Conservation (phyloP, 2,329 filamentous ascomycete species). For the Pseudogymnoascus sp. region DNA sequence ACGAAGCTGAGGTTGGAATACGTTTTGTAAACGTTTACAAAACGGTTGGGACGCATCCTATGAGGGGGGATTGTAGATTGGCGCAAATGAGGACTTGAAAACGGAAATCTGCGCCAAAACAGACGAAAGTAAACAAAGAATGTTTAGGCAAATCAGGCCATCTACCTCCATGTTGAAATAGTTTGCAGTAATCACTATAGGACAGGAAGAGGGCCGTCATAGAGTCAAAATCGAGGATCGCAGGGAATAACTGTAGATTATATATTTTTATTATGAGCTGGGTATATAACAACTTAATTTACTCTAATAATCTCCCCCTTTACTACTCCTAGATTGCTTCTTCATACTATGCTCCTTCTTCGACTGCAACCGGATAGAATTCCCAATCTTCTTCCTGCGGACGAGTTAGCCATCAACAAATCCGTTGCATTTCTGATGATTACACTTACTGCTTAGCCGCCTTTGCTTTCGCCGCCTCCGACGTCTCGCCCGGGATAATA, state of each 20-base stretch:
- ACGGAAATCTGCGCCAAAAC: too few relatives aligned
- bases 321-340: slow-evolving; percentile 16
- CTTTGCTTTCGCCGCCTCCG: slow-evolving; percentile 45
- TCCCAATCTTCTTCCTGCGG: slow-evolving; percentile 24
- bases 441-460: slow-evolving; percentile 35
- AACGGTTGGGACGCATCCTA: too few relatives aligned
- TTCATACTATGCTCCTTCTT: slow-evolving; percentile 29
- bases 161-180: too few relatives aligned
- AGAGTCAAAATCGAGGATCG: too few relatives aligned
- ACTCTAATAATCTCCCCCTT: slow-evolving; percentile 8
- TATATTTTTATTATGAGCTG: background rate
- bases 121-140: too few relatives aligned
- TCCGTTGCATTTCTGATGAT: background rate
- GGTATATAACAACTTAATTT: background rate
- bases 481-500: slow-evolving; percentile 24
- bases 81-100: too few relatives aligned
- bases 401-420: background rate
- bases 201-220: too few relatives aligned
- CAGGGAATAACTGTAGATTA: background rate
- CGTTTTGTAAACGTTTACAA: too few relatives aligned
- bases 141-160: too few relatives aligned
- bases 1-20: too few relatives aligned
- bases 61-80: too few relatives aligned
- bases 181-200: too few relatives aligned
- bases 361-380: slow-evolving; percentile 20